phyloP scores from a whole-genome alignment of 2,329 filamentous ascomycete genomes.

The Hypoxylon sp. region DNA sequence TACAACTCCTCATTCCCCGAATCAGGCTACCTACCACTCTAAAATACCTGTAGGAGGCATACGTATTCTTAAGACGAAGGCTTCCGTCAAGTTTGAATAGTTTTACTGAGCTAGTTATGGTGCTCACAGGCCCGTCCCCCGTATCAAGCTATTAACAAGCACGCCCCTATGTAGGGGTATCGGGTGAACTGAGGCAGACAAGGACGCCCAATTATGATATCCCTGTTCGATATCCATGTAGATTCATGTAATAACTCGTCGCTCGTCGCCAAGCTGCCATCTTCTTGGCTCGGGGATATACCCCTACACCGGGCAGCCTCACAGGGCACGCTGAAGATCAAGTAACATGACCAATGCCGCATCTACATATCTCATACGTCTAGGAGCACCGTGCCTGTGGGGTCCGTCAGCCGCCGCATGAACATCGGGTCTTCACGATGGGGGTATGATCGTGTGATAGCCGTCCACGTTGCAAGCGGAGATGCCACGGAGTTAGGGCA shows the following conservation, averaged over 20 bases:
- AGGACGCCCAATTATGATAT: neutral
- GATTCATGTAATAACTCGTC: neutral
- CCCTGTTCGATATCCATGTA: neutral
- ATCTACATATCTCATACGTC: neutral
- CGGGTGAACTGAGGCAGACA: neutral
- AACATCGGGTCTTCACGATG: neutral
- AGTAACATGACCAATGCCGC: neutral
- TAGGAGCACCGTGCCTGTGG: neutral
- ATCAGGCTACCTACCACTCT: too few species aligned
- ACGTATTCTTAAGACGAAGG: neutral
- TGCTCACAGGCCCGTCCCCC: neutral
- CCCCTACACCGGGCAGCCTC: neutral
- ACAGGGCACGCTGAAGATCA: neutral
- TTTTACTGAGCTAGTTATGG: neutral
- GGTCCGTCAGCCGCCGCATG: neutral
- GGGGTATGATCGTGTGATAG: neutral
- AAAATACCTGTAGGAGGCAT: neutral
- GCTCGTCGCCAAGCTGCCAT: neutral
- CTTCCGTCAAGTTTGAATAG: neutral
- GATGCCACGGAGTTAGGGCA: neutral
- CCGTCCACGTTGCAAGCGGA: constrained; percentile 1
- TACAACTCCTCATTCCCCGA: too few species aligned
- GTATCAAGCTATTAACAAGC: neutral
- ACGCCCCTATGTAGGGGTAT: neutral
- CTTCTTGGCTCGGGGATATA: neutral